Percentiles rank a stretch among this genome's conserved stretches.
Conservation (phyloP, 345 rosid genomes). For the Fremontodendron californicum region DNA sequence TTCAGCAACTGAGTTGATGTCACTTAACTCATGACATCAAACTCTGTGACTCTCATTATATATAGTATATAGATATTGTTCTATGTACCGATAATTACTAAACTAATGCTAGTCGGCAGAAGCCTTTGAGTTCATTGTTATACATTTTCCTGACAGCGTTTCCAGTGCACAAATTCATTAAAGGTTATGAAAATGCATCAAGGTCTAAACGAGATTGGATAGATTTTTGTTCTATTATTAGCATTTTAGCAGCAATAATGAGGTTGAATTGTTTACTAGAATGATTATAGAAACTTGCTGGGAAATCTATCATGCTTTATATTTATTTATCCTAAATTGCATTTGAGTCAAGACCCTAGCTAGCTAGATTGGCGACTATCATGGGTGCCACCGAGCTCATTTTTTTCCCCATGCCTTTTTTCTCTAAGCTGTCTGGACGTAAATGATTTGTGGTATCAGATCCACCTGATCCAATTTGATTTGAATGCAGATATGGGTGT, state of each 20-base stretch:
- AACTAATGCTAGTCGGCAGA: background rate
- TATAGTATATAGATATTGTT: background rate
- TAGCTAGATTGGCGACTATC: background rate
- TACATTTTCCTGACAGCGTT: background rate
- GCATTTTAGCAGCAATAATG: too few relatives aligned
- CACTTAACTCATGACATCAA: too few relatives aligned
- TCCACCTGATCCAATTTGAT: background rate
- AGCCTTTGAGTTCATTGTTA: background rate
- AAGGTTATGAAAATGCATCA: background rate
- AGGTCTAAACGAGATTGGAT: background rate
- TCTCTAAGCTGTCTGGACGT: background rate
- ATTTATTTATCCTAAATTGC: background rate
- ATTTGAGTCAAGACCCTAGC: background rate
- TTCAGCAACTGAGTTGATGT: too few relatives aligned
- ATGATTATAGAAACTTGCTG: background rate
- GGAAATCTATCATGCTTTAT: background rate
- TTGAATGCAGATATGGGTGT: constrained; percentile 54
- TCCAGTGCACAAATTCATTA: background rate
- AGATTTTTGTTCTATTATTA: background rate
- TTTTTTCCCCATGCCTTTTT: background rate
- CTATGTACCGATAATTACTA: background rate
- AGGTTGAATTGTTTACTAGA: background rate
- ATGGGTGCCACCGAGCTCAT: background rate
- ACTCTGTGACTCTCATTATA: too few relatives aligned
- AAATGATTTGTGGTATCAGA: background rate